Base-by-base conservation (phyloP, 148 eudicot genomes). In the Rhododendron williamsianum region DNA sequence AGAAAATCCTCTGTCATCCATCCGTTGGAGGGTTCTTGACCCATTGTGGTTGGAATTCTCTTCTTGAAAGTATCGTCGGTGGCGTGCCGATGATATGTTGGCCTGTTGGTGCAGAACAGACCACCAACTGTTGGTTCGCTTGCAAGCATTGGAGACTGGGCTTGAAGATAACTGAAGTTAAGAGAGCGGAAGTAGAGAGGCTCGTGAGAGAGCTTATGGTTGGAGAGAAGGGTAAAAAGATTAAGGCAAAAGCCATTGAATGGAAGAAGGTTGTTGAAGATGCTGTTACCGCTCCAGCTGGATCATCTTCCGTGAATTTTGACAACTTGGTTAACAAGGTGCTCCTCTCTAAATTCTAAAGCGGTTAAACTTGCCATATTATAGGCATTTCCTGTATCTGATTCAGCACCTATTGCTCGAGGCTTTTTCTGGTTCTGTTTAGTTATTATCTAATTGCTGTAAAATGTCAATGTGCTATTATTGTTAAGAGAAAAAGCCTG, bases 41-140 rank as follows among this genome's bases (percentile, higher is more conserved):
- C 6, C 92, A 91, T 21, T 84, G 88, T 81, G 92, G 92, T 41
- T 91, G 89, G 92, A 91, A 88, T 54, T 90, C 89, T 13, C 82
- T 54, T 49, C 46, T 88, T 1, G 92, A 90, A n/a, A 86, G 85
- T 15, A 69, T 87, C 0, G 78, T 41, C 6, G 71, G 49, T 49
- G 88, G 90, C 3, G 88, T 88, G 78, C 89, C 91, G 0, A 72
- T 87, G 71, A 63, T 84, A 1, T 87, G 89, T 82, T 89, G 91
- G 91, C 88, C 91, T 0, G 84, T 81, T 60, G 81, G 83, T 0
- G 89, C 88, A 0, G 91, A 89, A 13, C 91, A 89, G 56, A 87
- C 84, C 18, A 87, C 89, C 19, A 87, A 87, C 23, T 76, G 88
- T 69, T 87, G 89, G 91, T 89, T 23, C 21, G n/a, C 49, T 78